These are phyloP conservation scores for Zymoseptoria crescenta DNA, from an alignment of 2,329 filamentous ascomycete species.

Conservation along the genomic window DNA sequence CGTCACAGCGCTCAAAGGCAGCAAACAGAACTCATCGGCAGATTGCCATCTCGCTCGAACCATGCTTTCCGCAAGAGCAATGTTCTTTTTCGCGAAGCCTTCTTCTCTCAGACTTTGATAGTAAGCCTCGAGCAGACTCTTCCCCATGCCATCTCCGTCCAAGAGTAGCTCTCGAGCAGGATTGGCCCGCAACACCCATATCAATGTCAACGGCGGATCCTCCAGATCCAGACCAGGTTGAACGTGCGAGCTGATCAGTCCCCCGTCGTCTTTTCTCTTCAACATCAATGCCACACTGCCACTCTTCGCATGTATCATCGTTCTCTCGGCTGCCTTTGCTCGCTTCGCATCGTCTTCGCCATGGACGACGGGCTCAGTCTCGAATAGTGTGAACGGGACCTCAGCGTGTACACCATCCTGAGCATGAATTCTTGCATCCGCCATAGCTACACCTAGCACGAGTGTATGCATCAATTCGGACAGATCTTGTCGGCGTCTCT, in stretches of 20 bases:
- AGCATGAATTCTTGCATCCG: constrained; percentile 6
- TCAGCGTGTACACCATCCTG: not conserved
- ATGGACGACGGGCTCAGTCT: constrained; percentile 13
- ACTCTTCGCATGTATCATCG: constrained; percentile 14
- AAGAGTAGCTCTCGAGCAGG: constrained; percentile 7
- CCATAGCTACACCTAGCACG: constrained; percentile 15
- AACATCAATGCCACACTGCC: constrained; percentile 18
- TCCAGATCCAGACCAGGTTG: constrained; percentile 18
- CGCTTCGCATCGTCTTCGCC: constrained; percentile 2
- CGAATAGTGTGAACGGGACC: constrained; percentile 19
- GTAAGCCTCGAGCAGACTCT: constrained; percentile 13
- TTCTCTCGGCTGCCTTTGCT: constrained; percentile 5
- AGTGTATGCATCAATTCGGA: constrained; percentile 20
- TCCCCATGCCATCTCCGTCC: constrained; percentile 4
- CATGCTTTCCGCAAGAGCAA: constrained; percentile 15
- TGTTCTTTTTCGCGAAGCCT: constrained; percentile 16
- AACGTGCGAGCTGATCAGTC: constrained; percentile 14
- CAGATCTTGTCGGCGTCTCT: constrained; percentile 16
- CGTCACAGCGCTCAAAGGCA: constrained; percentile 12
- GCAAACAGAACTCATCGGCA: constrained; percentile 11
- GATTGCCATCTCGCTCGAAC: constrained; percentile 8
- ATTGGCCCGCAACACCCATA: constrained; percentile 18
- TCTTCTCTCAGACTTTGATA: constrained; percentile 18
- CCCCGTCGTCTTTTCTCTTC: constrained; percentile 1
- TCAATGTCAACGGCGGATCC: constrained; percentile 16